Base-by-base conservation (phyloP, 768 basidiomycete species). In the Pleurotus giganteus region DNA sequence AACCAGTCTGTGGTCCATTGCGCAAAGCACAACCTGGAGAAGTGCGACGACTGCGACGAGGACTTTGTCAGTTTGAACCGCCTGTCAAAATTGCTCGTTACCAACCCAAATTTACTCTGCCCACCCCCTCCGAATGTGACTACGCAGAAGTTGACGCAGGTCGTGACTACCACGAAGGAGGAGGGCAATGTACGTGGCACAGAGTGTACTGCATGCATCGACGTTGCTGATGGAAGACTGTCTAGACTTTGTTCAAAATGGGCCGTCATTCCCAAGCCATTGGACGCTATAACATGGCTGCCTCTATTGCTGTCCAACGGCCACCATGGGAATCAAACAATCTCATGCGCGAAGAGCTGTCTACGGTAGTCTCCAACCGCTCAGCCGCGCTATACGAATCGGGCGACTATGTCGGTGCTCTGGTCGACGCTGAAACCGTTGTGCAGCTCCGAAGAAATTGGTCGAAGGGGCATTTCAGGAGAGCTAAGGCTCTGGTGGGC, bases 401-500 rank as follows among this genome's bases (percentile, higher is more conserved):
- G 12, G 83, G 82, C 8, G 91, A 95, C 68, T 87, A 76, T 61
- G 77, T 92, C 47, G 80, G 82, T 21, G 88, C 94, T 3, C 72
- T 95, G 6, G 85, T 85, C 24, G 97, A 99, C 65, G 94, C 97
- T 0, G 94, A 98, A 54, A 85, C 86, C 1, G 94, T 98, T 64
- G 87, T 97, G 37, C 71, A 82, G 59, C 73, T 97, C 49, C 89
- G 93, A 64, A 78, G 86, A 54, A 85, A 84, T 42, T 98, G 96
- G 95, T 83, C 89, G 63, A 99, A 98, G 66, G 97, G 94, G 0
- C 91, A 98, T 69, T 97, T 97, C 77, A 80, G 97, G 56, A 94
- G 90, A 66, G 90, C 92, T 2, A 93, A 92, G 66, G 93, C 96
- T 0, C 74, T 99, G 39, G 74, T 90, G 1, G 92, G 82, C 19